Base-by-base conservation (phyloP, 169 alveolate genomes). In the Plasmodium sp. region DNA sequence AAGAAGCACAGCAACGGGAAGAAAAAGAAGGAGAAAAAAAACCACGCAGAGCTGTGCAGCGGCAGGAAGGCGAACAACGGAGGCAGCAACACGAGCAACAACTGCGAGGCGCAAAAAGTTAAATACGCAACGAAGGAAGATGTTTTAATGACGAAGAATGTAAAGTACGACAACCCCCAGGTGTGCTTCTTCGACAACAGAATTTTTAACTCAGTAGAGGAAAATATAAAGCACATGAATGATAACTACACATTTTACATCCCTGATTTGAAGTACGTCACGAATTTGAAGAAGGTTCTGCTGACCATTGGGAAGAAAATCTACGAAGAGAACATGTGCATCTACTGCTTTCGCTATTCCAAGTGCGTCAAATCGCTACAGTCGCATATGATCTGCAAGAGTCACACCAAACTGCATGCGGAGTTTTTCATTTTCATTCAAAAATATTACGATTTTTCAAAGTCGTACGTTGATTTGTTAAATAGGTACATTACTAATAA, bases 271-370 rank as follows among this genome's bases (percentile, higher is more conserved):
- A 91, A 91, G 83, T 91, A 81, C 54, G 95, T 91, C 34, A 91
- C 95, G 1, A 71, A 91, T 81, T 45, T 91, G 75, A 67, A 91
- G 27, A 91, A 91, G 74, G 39, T 91, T 27, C 10, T 81, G 45
- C 74, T 91, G 74, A 91, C 85, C n/a, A 91, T 95, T 62, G 97
- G 97, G 43, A 95, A 95, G 54, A 93, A 93, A 67, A 81, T 95
- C n/a, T 95, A 94, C 73, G 96, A 95, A 84, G 97, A 95, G 48
- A 95, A 95, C 56, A 95, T 93, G 9, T 95, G 97, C 58, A 82
- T 95, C 43, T 95, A 93, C 83, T 95, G 97, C 71, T 82, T 91
- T 81, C 41, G 67, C 39, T 36, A 80, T 71, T 81, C 84, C 27
- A 91, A 81, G 74, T 91, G 92, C 22, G 95, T 91, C 56, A 91